phyloP scores from a whole-genome alignment of 345 rosid species.

The Ailanthus altissimus region DNA sequence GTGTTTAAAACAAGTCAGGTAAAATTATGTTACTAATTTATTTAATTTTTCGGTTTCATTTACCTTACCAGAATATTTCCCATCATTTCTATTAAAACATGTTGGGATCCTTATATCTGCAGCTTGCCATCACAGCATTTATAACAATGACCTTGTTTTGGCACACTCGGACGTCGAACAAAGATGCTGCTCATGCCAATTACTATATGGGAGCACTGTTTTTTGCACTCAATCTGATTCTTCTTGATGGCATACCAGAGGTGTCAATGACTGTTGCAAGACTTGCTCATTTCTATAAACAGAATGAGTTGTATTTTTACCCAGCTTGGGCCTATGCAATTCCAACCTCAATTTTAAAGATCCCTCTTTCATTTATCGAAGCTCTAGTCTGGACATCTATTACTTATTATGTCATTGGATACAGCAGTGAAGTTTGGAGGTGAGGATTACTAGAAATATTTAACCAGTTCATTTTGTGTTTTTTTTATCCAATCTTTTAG shows the following conservation, averaged over 20 bases:
- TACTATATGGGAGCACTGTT: not conserved
- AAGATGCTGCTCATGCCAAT: not conserved
- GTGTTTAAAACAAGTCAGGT: slow-evolving; percentile 41
- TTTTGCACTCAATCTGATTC: not conserved
- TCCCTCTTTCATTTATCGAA: slow-evolving; percentile 6
- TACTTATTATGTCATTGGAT: slow-evolving; percentile 10
- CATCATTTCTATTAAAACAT: no score
- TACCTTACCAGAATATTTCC: no score
- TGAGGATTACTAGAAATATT: no score
- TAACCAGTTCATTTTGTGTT: no score
- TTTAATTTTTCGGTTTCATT: no score
- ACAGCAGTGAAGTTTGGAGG: not conserved
- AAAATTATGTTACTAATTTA: not conserved
- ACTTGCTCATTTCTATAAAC: not conserved
- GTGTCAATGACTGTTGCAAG: not conserved
- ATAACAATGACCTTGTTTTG: slow-evolving; percentile 26
- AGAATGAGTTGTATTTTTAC: not conserved
- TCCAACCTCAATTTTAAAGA: not conserved
- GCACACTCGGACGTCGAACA: slow-evolving; percentile 21
- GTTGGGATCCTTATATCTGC: not conserved
- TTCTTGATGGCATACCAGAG: not conserved
- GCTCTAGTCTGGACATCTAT: not conserved
- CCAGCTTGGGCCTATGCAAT: slow-evolving; percentile 12
- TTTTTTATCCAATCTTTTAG: no score
- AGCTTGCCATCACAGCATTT: slow-evolving; percentile 22